Evolutionary conservation across 1,139 yeast genomes (phyloP).

Genomic region (Trichomonascaceae sp.): DNA sequence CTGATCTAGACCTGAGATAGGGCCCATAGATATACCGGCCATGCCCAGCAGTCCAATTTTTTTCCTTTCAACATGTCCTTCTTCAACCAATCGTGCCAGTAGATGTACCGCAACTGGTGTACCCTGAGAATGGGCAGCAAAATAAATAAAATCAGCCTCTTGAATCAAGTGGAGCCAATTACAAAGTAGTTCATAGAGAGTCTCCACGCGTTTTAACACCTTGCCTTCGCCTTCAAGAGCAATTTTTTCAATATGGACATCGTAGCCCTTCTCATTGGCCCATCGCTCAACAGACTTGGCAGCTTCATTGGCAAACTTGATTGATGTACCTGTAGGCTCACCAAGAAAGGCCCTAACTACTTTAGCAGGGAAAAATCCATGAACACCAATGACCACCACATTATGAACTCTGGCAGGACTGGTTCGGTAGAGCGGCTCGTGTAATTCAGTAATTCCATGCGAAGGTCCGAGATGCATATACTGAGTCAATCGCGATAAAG

Average conservation of each 20-base stretch:
- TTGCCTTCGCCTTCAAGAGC: constrained; percentile 93
- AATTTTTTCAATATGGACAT: constrained; percentile 72
- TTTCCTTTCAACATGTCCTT: constrained; percentile 51
- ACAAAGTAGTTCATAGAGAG: constrained; percentile 62
- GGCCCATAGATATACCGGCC: constrained; percentile 96
- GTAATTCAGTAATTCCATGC: constrained; percentile 14
- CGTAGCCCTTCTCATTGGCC: constrained; percentile 53
- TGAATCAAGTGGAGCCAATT: constrained; percentile 67
- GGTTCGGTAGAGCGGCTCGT: constrained; percentile 20
- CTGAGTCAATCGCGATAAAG: constrained; percentile 22
- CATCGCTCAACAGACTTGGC: constrained; percentile 70
- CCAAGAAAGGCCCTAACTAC: constrained; percentile 83
- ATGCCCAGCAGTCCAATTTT: constrained; percentile 71
- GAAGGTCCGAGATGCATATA: constrained; percentile 18
- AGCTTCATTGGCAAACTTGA: constrained; percentile 80
- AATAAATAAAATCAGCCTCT: constrained; percentile 75
- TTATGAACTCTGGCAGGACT: constrained; percentile 31
- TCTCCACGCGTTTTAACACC: constrained; percentile 76
- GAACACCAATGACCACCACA: constrained; percentile 82
- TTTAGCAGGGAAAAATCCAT: constrained; percentile 88
- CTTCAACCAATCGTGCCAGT: constrained; percentile 62
- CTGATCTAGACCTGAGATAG: constrained; percentile 84
- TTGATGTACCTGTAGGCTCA: constrained; percentile 89
- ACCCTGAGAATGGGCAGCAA: constrained; percentile 95
- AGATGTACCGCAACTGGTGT: constrained; percentile 84